Evolutionary conservation across 805 yeast genomes (phyloP), one percentile per base, ranked within the genome.

Genomic region (Candida rishiriensis): DNA sequence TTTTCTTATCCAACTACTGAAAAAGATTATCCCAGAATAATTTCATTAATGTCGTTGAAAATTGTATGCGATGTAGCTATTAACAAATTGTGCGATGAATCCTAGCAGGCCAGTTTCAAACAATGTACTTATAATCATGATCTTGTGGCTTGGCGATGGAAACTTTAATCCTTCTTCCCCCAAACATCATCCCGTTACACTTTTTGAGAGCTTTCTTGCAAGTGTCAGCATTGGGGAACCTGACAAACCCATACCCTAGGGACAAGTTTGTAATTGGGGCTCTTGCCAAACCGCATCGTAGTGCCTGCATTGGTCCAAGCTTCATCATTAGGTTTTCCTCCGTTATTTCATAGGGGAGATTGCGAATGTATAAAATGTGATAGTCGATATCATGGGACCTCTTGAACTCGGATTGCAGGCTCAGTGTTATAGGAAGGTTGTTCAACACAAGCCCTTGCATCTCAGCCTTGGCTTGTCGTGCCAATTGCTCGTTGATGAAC

Each of bases 181-280:
- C 66, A 43, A 82, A 66, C 30, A 56, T 61, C 8, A 68, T 47
- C 8, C 72, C 77, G 44, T 72, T 64, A 31, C 74, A 52, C 21
- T 55, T 63, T 10, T 54, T 57, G 38, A 81, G 59, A 1, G 88
- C 86, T 28, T 60, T 60, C 6, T 59, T 53, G 7, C 75, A 81
- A 13, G 73, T 62, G 6, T 65, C 72, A 4, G 50, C 47, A 8
- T 58, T 53, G 12, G 70, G 73, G 55, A 79, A 83, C 51, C 84
- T 81, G 29, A 83, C 68, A 51, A 79, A 83, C 1, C 86, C 88
- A 55, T 76, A 79, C 2, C 86, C 87, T 12, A 61, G 41, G 17
- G 63, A 56, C 38, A 52, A 46, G 13, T 50, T 41, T 1, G 61
- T 54, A n/a, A 58, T 51, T 4, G 65, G 65, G 0, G 65, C 58